Evolutionary conservation across 495 filamentous ascomycete species (phyloP).

Genomic region (Xylaria grammica): DNA sequence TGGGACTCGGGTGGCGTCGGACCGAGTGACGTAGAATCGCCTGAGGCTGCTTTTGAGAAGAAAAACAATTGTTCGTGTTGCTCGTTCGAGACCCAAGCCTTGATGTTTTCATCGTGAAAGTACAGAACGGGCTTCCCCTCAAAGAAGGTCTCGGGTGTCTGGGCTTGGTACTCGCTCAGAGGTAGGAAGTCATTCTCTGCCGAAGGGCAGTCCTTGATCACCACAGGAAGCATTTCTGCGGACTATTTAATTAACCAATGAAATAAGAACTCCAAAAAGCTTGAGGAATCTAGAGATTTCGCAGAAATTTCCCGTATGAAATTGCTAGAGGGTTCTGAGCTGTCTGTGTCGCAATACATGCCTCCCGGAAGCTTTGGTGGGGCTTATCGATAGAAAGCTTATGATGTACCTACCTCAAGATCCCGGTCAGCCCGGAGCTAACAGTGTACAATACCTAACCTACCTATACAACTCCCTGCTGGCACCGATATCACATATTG

Average conservation of each 20-base stretch:
- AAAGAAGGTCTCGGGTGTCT: constrained; percentile 85
- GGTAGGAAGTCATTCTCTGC: constrained; percentile 64
- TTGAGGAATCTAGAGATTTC: too few relatives aligned
- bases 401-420: too few relatives aligned
- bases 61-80: constrained; percentile 53
- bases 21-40: constrained; percentile 30
- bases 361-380: constrained; percentile 1
- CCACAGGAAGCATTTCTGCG: constrained; percentile 42
- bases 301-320: too few relatives aligned
- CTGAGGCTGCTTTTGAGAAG: constrained; percentile 42
- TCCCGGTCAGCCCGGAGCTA: too few relatives aligned
- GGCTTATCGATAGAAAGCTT: constrained; percentile 19
- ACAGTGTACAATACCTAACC: too few relatives aligned
- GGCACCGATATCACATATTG: too few relatives aligned
- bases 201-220: constrained; percentile 48
- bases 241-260: too few relatives aligned
- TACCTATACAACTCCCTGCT: too few relatives aligned
- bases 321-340: too few relatives aligned
- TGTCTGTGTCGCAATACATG: background rate
- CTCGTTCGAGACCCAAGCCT: constrained; percentile 59
- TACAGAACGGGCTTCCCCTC: constrained; percentile 79
- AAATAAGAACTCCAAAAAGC: too few relatives aligned
- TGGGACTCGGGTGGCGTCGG: constrained; percentile 40
- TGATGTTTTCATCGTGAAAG: constrained; percentile 68
- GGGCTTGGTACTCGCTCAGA: constrained; percentile 78